Conservation (phyloP, 1,139 yeast species). For the Lodderomyces margitis region DNA sequence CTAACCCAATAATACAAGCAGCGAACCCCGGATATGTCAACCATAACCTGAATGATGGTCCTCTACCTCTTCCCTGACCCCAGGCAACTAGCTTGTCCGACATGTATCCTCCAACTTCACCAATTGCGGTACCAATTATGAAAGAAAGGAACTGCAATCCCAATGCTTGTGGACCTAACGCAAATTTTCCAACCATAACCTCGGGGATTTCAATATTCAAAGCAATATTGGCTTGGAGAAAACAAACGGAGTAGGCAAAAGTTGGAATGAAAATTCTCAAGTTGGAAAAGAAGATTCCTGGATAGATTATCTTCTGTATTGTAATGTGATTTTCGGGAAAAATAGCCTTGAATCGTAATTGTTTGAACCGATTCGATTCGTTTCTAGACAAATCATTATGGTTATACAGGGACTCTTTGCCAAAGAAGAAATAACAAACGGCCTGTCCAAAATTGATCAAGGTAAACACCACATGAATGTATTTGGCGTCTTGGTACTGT, state of each 20-base stretch:
- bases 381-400: slow-evolving; percentile 12
- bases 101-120: slow-evolving; percentile 21
- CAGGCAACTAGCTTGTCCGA: slow-evolving; percentile 18
- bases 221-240: slow-evolving; percentile 20
- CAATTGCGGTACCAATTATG: slow-evolving; percentile 19
- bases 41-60: slow-evolving; percentile 18
- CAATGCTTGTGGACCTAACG: slow-evolving; percentile 19
- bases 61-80: slow-evolving; percentile 9
- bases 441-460: slow-evolving; percentile 18
- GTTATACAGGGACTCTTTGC: slow-evolving; percentile 19
- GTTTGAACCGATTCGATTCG: slow-evolving; percentile 11
- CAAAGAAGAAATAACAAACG: slow-evolving; percentile 17
- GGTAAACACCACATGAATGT: slow-evolving; percentile 18
- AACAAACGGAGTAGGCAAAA: slow-evolving; percentile 18
- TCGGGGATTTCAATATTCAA: slow-evolving; percentile 20
- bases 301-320: slow-evolving; percentile 13
- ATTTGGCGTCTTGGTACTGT: slow-evolving; percentile 15
- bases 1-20: slow-evolving; percentile 16
- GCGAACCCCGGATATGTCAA: slow-evolving; percentile 19
- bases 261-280: slow-evolving; percentile 16
- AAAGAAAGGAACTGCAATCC: slow-evolving; percentile 21
- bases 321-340: slow-evolving; percentile 10
- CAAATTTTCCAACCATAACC: slow-evolving; percentile 17
- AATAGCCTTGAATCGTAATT: slow-evolving; percentile 10
- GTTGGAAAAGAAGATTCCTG: slow-evolving; percentile 14